Base-by-base conservation (phyloP, 352 stramenopile species). In the Poterioochromonas sp. region DNA sequence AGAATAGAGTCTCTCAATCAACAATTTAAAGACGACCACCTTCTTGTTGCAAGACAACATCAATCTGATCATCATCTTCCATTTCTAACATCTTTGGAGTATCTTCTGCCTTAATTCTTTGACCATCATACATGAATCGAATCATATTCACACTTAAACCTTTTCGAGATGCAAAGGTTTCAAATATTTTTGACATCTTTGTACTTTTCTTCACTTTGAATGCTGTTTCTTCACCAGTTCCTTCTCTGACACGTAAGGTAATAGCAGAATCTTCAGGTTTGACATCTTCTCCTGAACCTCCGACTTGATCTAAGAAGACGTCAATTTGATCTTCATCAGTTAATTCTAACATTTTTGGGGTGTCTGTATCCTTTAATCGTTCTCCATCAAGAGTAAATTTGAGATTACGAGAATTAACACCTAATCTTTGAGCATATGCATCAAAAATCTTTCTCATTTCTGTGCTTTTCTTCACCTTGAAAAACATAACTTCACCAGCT, bases 381-480 rank as follows among this genome's bases (percentile, higher is more conserved):
- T 74, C 29, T 29, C 65, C 65, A 54, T 74, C 65, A 11, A 58
- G 32, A 34, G 43, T 58, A 35, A 74, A 54, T 34, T 15, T 51
- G 0, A 74, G 29, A 35, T 1, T 35, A 8, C 12, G 20, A 12
- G 29, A 11, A 1, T 34, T 15, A 22, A 74, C n/a, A 34, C 65
- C 65, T 40, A 8, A 12, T 58, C 40, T 8, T 35, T 74, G 37
- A 39, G 65, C 65, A 39, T 58, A 74, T 29, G 41, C 65, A 8
- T 74, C 65, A 65, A 76, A 43, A 29, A 65, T 68, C 26, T 76
- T 60, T 35, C n/a, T 47, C 41, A 65, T 18, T 74, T 80, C 80
- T 34, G 83, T 83, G 0, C 15, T 60, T 49, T 91, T 87, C 82
- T 91, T 91, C 77, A 89, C 83, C 69, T 90, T 82, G 79, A 58